Evolutionary conservation across 164 flowering plant genomes (phyloP).

Genomic region (Annona squamosa): DNA sequence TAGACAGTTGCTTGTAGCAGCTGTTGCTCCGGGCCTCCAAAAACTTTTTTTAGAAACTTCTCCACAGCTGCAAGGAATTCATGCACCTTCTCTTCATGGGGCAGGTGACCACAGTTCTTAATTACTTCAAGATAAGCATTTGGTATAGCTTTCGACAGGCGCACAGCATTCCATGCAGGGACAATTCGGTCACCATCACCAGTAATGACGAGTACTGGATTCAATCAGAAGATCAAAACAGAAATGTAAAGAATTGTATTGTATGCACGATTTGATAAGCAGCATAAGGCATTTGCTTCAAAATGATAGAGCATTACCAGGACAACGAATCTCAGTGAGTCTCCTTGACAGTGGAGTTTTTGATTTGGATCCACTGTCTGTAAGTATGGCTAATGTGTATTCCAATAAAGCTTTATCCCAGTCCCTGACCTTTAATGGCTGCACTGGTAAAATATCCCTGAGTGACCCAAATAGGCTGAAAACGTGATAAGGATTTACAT

Average conservation of each 20-base stretch:
- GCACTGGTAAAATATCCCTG: conserved; percentile 18
- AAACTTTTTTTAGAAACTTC: conserved; percentile 44
- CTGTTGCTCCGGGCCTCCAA: conserved; percentile 32
- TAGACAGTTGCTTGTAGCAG: conserved; percentile 22
- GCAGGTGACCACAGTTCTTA: conserved; percentile 85
- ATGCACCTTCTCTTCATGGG: conserved; percentile 79
- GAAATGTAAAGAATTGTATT: not conserved
- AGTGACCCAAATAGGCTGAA: not conserved
- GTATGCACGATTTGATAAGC: not conserved
- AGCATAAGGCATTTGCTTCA: not conserved
- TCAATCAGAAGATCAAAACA: not conserved
- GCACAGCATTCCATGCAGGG: conserved; percentile 83
- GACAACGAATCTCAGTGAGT: conserved; percentile 72
- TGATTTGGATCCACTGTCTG: conserved; percentile 38
- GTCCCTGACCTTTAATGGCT: conserved; percentile 71
- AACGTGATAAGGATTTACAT: too few relatives aligned
- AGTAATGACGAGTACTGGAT: conserved; percentile 68
- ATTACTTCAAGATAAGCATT: conserved; percentile 60
- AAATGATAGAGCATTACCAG: conserved; percentile 39
- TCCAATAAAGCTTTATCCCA: conserved; percentile 90
- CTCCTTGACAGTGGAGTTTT: conserved; percentile 54
- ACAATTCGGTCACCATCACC: conserved; percentile 84
- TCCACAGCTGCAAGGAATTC: conserved; percentile 60
- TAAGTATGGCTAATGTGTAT: conserved; percentile 53
- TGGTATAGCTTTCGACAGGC: conserved; percentile 63